Conservation (phyloP, 495 filamentous ascomycete species). For the Umbilicaria muhlenbergii region DNA sequence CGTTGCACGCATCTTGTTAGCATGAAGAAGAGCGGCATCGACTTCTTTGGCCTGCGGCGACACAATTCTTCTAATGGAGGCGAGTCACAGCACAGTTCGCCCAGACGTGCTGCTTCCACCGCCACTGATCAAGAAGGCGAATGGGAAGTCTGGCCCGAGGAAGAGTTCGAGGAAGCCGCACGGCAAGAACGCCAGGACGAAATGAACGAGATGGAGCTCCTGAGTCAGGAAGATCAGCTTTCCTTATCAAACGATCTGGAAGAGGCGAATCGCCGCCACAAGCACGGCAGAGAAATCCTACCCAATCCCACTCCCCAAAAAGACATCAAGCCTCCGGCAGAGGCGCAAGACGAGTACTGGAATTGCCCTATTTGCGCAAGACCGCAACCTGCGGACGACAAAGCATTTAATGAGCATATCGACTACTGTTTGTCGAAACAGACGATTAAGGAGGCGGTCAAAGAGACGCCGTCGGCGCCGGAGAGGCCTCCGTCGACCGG, state of each 20-base stretch:
- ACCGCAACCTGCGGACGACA: conserved; percentile 60
- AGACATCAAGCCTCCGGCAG: conserved; percentile 2
- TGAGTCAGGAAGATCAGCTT: conserved; percentile 43
- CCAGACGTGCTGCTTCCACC: not conserved
- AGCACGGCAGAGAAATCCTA: conserved; percentile 34
- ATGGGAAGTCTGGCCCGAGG: conserved; percentile 55
- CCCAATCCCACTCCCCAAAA: conserved; percentile 27
- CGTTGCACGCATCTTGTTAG: conserved; percentile 75
- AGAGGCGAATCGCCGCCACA: conserved; percentile 14
- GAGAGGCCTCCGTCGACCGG: not conserved
- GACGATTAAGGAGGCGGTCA: conserved; percentile 69
- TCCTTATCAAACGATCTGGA: conserved; percentile 9
- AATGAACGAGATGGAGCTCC: conserved; percentile 42
- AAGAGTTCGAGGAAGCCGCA: conserved; percentile 50
- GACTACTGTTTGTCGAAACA: conserved; percentile 80
- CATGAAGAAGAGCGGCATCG: conserved; percentile 58
- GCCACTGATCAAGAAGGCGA: conserved; percentile 20
- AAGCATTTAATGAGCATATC: conserved; percentile 79
- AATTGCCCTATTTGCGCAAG: conserved; percentile 72
- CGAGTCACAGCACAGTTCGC: not conserved
- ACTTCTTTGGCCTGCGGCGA: conserved; percentile 56
- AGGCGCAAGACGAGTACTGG: conserved; percentile 40
- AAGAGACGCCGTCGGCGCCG: conserved; percentile 20
- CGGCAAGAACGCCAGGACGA: conserved; percentile 50
- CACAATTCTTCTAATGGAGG: not conserved